phyloP scores from a whole-genome alignment of 305 asterid genomes.

The Fraxinus nigra region DNA sequence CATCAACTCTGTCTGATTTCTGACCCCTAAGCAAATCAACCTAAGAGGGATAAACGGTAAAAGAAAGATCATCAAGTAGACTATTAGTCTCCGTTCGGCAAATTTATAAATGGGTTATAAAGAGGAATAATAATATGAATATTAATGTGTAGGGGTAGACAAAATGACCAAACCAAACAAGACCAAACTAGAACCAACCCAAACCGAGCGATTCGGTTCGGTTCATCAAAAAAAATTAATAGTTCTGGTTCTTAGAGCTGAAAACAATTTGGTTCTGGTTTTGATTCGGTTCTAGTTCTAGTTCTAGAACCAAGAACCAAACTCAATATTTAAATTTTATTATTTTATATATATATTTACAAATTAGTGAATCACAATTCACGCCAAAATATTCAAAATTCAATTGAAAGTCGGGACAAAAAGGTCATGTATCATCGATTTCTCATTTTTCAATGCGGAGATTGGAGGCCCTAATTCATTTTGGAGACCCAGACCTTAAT shows the following conservation, averaged over 20 bases:
- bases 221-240: not conserved
- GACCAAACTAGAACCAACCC: not conserved
- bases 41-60: slow-evolving; percentile 33
- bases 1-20: slow-evolving; percentile 84
- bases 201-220: not conserved
- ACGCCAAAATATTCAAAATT: too few relatives aligned
- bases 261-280: not conserved
- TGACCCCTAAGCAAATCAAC: slow-evolving; percentile 94
- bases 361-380: not conserved
- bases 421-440: too few relatives aligned
- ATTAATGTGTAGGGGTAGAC: not conserved
- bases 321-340: not conserved
- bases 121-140: not conserved
- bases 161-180: not conserved
- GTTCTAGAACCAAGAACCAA: not conserved
- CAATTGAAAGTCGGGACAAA: too few relatives aligned
- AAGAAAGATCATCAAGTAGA: not conserved
- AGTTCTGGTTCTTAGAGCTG: not conserved
- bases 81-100: not conserved
- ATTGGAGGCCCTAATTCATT: too few relatives aligned
- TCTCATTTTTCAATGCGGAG: too few relatives aligned
- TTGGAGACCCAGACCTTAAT: too few relatives aligned
- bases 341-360: not conserved
- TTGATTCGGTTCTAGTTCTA: not conserved
- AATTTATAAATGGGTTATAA: not conserved